These are phyloP conservation scores for Thelonectria discophora DNA, from an alignment of 2,329 filamentous ascomycete genomes.

Conservation along the genomic window DNA sequence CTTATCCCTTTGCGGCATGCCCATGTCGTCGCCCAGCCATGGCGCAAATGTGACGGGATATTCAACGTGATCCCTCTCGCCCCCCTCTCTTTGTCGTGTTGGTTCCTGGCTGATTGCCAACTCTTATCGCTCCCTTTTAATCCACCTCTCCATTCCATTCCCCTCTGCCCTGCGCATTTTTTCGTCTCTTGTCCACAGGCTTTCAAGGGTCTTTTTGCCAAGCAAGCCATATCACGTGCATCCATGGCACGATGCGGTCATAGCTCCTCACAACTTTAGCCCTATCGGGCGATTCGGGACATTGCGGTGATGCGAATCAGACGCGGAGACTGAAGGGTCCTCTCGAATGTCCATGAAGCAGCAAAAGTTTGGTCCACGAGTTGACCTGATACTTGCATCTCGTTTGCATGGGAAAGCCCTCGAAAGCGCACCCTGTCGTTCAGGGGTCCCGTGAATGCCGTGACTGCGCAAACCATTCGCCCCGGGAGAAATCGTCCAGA, in stretches of 20 bases:
- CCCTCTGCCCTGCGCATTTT: not conserved
- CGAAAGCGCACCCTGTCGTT: constrained; percentile 13
- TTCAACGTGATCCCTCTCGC: constrained; percentile 18
- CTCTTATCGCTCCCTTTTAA: not conserved
- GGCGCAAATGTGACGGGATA: constrained; percentile 16
- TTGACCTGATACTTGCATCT: constrained; percentile 36
- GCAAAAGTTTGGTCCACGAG: constrained; percentile 17
- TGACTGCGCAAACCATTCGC: constrained; percentile 27
- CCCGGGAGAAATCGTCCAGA: not conserved
- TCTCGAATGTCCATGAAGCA: not conserved
- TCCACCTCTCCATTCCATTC: not conserved
- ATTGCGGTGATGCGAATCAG: constrained; percentile 19
- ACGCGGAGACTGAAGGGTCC: constrained; percentile 5
- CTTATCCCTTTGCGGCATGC: constrained; percentile 29
- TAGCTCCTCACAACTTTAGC: constrained; percentile 42
- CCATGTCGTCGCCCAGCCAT: constrained; percentile 30
- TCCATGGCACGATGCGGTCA: constrained; percentile 35
- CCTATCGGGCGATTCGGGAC: constrained; percentile 30
- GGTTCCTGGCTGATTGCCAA: not conserved
- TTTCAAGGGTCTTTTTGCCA: constrained; percentile 8
- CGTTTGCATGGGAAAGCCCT: constrained; percentile 21
- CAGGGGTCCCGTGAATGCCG: constrained; percentile 18
- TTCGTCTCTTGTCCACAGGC: not conserved
- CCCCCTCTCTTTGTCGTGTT: constrained; percentile 15
- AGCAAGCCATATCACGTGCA: constrained; percentile 40